phyloP scores from a whole-genome alignment of 2,329 filamentous ascomycete species.

The Orbilia ellipsospora region DNA sequence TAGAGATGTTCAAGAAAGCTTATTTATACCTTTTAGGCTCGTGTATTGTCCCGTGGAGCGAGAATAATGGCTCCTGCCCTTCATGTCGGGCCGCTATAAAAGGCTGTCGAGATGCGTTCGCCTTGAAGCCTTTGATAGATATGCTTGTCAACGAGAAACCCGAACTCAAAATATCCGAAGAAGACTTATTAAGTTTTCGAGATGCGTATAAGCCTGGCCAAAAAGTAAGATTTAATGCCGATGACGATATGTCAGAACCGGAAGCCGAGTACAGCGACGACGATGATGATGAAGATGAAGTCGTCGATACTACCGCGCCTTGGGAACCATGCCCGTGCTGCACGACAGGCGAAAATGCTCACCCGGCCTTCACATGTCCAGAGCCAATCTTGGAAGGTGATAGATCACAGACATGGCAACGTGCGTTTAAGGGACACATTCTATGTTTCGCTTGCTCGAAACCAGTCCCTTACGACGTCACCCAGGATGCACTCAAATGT shows the following conservation, averaged over 20 bases:
- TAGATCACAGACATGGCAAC: neutral
- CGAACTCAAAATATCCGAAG: slow-evolving; percentile 24
- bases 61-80: slow-evolving; percentile 36
- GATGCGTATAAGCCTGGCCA: slow-evolving; percentile 41
- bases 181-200: slow-evolving; percentile 23
- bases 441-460: slow-evolving; percentile 21
- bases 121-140: slow-evolving; percentile 47
- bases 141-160: slow-evolving; percentile 52
- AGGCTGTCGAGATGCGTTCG: slow-evolving; percentile 43
- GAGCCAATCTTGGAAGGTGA: slow-evolving; percentile 29
- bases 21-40: slow-evolving; percentile 28
- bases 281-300: slow-evolving; percentile 27
- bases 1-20: neutral
- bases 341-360: slow-evolving; percentile 7
- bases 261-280: slow-evolving; percentile 9
- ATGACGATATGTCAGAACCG: slow-evolving; percentile 17
- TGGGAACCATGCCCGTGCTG: slow-evolving; percentile 43
- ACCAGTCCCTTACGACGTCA: slow-evolving; percentile 12
- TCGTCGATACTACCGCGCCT: neutral
- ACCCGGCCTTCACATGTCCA: slow-evolving; percentile 18
- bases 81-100: slow-evolving; percentile 21
- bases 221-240: slow-evolving; percentile 11
- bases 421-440: slow-evolving; percentile 24
- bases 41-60: slow-evolving; percentile 47
- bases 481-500: slow-evolving; percentile 13